phyloP scores from a whole-genome alignment of 2,329 filamentous ascomycete species.

The Alternaria metachromatica region DNA sequence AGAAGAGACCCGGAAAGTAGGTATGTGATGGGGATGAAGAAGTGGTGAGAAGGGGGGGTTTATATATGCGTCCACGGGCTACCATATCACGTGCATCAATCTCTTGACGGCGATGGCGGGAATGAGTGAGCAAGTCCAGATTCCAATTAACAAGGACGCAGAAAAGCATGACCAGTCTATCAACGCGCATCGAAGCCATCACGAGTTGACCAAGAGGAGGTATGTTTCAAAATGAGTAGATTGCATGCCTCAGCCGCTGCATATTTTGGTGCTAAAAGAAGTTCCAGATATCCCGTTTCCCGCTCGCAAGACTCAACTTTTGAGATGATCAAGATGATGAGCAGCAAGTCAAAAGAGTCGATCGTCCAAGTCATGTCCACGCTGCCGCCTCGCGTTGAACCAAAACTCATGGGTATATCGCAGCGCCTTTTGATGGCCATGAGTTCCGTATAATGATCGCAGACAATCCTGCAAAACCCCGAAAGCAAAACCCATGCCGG shows the following conservation, averaged over 20 bases:
- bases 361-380: neutral
- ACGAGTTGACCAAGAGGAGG: neutral
- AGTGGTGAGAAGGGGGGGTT: accelerated
- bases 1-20: no score
- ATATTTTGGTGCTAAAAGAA: neutral
- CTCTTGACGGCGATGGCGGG: neutral
- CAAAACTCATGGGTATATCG: neutral
- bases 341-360: neutral
- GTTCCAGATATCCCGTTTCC: accelerated
- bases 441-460: accelerated
- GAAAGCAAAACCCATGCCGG: no score
- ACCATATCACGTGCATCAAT: neutral
- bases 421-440: neutral
- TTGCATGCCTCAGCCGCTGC: neutral
- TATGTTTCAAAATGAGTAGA: neutral
- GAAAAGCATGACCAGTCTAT: accelerated
- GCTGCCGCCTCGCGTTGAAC: neutral
- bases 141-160: neutral
- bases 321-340: neutral
- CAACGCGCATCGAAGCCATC: neutral
- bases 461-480: accelerated
- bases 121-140: neutral
- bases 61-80: neutral
- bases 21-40: neutral
- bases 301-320: neutral